Evolutionary conservation across 495 filamentous ascomycete species (phyloP).

Genomic region (Delitschia confertaspora): DNA sequence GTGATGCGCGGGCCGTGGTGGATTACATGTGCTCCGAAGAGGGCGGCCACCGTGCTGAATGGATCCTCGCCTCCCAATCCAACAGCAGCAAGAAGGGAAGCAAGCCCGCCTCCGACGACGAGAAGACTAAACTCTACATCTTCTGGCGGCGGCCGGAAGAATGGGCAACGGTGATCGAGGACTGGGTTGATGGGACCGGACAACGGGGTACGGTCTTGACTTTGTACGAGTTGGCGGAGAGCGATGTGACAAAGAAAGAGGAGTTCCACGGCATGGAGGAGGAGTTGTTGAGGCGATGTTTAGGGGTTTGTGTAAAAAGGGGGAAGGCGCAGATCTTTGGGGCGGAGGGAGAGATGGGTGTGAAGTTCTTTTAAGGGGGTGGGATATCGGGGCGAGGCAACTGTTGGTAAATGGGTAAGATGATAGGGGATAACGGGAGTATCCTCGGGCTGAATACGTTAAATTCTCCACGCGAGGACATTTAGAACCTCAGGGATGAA

Average conservation of each 20-base stretch:
- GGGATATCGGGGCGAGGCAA: neutral
- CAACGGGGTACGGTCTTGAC: constrained; percentile 68
- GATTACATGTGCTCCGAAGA: constrained; percentile 62
- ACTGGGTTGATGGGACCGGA: constrained; percentile 60
- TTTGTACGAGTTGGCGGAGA: constrained; percentile 63
- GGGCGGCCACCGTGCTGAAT: constrained; percentile 59
- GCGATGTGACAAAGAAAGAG: constrained; percentile 52
- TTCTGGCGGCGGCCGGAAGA: constrained; percentile 66
- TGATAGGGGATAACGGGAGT: constrained; percentile 3
- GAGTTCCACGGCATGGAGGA: constrained; percentile 85
- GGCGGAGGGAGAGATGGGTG: constrained; percentile 69
- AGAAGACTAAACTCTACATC: constrained; percentile 46
- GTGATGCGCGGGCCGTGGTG: constrained; percentile 59
- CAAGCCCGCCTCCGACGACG: constrained; percentile 21
- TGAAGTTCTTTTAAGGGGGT: constrained; percentile 78
- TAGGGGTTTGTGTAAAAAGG: constrained; percentile 71
- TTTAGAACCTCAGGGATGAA: no score
- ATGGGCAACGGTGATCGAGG: constrained; percentile 52
- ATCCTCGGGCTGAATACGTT: no score
- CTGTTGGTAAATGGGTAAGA: neutral
- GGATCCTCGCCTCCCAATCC: constrained; percentile 35
- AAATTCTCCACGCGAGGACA: no score
- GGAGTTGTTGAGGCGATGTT: constrained; percentile 67
- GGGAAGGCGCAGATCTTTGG: constrained; percentile 94
- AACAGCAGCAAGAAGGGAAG: constrained; percentile 10